phyloP scores from a whole-genome alignment of 2,329 filamentous ascomycete species.

The Fonsecaea nubica region DNA sequence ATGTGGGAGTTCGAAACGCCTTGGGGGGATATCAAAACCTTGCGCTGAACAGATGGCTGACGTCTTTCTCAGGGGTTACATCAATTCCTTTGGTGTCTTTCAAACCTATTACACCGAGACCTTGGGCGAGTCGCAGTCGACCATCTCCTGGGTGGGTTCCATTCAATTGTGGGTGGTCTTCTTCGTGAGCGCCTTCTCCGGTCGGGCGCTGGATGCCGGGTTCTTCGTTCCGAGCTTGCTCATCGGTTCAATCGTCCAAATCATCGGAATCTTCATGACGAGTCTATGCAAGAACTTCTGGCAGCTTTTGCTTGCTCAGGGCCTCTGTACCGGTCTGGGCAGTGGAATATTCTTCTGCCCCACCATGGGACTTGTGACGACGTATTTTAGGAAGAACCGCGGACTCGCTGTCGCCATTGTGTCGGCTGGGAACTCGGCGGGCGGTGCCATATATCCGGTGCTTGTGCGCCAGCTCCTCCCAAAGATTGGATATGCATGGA shows the following conservation, averaged over 20 bases:
- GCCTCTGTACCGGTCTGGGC: conserved; percentile 64
- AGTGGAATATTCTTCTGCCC: conserved; percentile 63
- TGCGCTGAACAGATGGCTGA: neutral
- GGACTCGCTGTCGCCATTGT: conserved; percentile 66
- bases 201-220: conserved; percentile 60
- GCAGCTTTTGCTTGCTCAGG: conserved; percentile 60
- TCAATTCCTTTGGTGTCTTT: conserved; percentile 63
- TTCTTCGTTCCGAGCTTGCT: conserved; percentile 56
- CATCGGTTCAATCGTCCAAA: conserved; percentile 52
- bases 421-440: conserved; percentile 66
- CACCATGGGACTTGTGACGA: conserved; percentile 61
- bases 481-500: conserved; percentile 68
- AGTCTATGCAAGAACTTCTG: conserved; percentile 56
- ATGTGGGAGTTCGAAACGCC: conserved; percentile 1
- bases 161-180: conserved; percentile 59
- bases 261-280: conserved; percentile 60
- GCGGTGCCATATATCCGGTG: conserved; percentile 69
- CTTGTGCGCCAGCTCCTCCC: conserved; percentile 64
- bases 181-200: conserved; percentile 58
- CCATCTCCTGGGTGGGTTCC: conserved; percentile 61
- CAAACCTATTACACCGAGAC: conserved; percentile 59
- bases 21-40: neutral
- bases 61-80: conserved; percentile 46
- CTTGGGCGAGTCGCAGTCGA: conserved; percentile 52
- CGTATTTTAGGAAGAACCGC: conserved; percentile 67